These are phyloP conservation scores for Eleusine indica DNA, from an alignment of 176 grass and related monocot species.

Conservation along the genomic window DNA sequence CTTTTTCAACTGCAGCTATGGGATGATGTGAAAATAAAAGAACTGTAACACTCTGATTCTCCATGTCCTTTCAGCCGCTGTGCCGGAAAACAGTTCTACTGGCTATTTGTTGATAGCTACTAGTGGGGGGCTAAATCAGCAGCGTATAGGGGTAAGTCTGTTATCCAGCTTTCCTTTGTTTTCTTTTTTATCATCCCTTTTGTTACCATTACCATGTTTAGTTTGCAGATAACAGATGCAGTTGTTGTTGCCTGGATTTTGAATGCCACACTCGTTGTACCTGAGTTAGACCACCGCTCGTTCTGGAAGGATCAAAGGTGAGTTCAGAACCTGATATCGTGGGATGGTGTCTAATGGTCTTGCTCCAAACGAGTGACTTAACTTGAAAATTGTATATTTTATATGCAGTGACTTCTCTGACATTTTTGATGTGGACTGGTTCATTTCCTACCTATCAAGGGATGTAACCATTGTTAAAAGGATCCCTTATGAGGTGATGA, in stretches of 20 bases:
- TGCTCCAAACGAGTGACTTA: neutral
- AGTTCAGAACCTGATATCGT: neutral
- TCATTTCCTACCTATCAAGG: slow-evolving; percentile 76
- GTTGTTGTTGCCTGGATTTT: slow-evolving; percentile 92
- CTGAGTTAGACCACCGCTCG: slow-evolving; percentile 81
- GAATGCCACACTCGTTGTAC: slow-evolving; percentile 91
- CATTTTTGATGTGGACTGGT: slow-evolving; percentile 93
- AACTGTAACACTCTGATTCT: neutral
- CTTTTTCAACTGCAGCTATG: neutral
- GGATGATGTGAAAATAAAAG: neutral
- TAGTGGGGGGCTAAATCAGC: slow-evolving; percentile 92
- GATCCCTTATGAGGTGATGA: slow-evolving; percentile 89
- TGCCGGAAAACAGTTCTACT: slow-evolving; percentile 69
- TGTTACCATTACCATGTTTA: slow-evolving; percentile 48
- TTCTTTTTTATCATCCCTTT: slow-evolving; percentile 45
- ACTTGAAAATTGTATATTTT: slow-evolving; percentile 28
- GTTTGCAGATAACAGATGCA: slow-evolving; percentile 90
- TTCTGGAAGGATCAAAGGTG: slow-evolving; percentile 96
- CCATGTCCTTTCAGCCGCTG: slow-evolving; percentile 59
- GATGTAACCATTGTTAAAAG: slow-evolving; percentile 82
- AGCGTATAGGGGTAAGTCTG: slow-evolving; percentile 71
- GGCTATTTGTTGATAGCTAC: slow-evolving; percentile 95
- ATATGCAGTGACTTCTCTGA: slow-evolving; percentile 80
- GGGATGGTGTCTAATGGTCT: slow-evolving; percentile 7
- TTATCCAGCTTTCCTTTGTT: slow-evolving; percentile 28